These are phyloP conservation scores for Starmerella tilneyi DNA, from an alignment of 805 yeast genomes.

Conservation along the genomic window DNA sequence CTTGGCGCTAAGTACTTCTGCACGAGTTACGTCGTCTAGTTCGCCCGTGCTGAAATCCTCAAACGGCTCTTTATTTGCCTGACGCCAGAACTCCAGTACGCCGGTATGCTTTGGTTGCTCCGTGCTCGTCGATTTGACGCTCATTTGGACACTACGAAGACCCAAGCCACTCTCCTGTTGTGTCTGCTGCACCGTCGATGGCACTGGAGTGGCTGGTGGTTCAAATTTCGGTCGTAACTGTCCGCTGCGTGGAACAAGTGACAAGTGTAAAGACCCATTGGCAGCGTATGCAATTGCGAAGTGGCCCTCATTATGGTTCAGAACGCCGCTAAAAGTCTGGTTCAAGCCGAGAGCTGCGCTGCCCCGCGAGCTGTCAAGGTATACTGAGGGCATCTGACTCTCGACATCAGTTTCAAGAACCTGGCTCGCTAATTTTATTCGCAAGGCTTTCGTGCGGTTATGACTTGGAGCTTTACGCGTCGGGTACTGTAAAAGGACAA, in stretches of 20 bases:
- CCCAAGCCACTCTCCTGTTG: slow-evolving; percentile 27
- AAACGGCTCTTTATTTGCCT: slow-evolving; percentile 51
- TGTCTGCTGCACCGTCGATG: slow-evolving; percentile 9
- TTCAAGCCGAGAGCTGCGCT: slow-evolving; percentile 21
- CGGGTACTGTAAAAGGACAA: slow-evolving; percentile 51
- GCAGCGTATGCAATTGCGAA: slow-evolving; percentile 35
- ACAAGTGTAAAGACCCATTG: slow-evolving; percentile 41
- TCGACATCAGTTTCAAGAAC: slow-evolving; percentile 70
- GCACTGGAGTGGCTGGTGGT: slow-evolving; percentile 37
- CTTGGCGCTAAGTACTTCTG: slow-evolving; percentile 1
- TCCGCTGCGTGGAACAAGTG: slow-evolving; percentile 55
- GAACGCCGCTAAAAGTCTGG: slow-evolving; percentile 64
- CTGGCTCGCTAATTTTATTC: slow-evolving; percentile 52
- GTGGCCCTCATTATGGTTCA: slow-evolving; percentile 31
- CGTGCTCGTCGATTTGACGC: slow-evolving; percentile 52
- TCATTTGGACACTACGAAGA: slow-evolving; percentile 64
- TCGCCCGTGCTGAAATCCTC: slow-evolving; percentile 21
- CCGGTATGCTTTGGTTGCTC: slow-evolving; percentile 55
- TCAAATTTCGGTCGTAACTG: slow-evolving; percentile 76
- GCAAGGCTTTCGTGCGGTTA: slow-evolving; percentile 26
- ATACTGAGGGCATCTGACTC: slow-evolving; percentile 47
- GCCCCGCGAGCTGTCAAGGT: slow-evolving; percentile 43
- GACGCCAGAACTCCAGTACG: slow-evolving; percentile 55
- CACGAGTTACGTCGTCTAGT: neutral
- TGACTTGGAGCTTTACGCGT: slow-evolving; percentile 33